These are phyloP conservation scores for Esteya vermicola DNA, from an alignment of 2,329 filamentous ascomycete genomes.

Conservation along the genomic window DNA sequence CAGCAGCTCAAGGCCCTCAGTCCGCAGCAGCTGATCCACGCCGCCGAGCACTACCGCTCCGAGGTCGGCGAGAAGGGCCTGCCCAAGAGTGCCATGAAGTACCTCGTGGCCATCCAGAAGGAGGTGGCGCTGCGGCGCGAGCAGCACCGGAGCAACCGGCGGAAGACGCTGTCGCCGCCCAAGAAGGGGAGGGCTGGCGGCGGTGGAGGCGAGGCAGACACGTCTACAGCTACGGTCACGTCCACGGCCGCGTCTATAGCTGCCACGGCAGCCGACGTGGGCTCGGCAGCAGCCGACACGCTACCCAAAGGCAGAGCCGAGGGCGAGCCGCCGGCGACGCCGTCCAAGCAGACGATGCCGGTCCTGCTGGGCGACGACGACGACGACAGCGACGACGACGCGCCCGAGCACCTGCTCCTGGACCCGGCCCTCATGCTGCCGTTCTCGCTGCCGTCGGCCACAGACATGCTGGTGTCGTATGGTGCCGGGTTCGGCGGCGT, in stretches of 20 bases:
- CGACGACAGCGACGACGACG: slow-evolving; percentile 50
- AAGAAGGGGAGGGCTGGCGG: slow-evolving; percentile 12
- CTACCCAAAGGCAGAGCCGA: slow-evolving; percentile 17
- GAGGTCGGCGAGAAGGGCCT: slow-evolving; percentile 92
- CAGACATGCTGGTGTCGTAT: slow-evolving; percentile 92
- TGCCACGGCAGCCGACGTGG: background rate
- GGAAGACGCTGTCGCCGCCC: slow-evolving; percentile 28
- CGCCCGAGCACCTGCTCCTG: slow-evolving; percentile 62
- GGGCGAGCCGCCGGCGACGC: slow-evolving; percentile 27
- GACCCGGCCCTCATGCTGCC: slow-evolving; percentile 88
- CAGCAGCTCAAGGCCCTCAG: slow-evolving; percentile 77
- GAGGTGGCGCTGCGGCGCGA: slow-evolving; percentile 51
- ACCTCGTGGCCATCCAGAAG: slow-evolving; percentile 66
- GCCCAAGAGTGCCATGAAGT: slow-evolving; percentile 77
- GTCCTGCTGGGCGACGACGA: slow-evolving; percentile 19
- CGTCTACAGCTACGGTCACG: background rate
- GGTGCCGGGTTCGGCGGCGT: slow-evolving; percentile 88
- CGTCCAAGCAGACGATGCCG: slow-evolving; percentile 23
- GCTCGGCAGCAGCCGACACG: background rate
- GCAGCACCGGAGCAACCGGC: slow-evolving; percentile 30
- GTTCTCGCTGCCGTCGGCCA: slow-evolving; percentile 88
- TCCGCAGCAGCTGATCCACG: slow-evolving; percentile 79
- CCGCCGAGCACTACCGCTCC: slow-evolving; percentile 81
- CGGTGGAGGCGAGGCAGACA: slow-evolving; percentile 4
- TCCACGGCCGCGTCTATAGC: background rate